Base-by-base conservation (phyloP, 2,329 filamentous ascomycete species). In the Arthrocladium fulminans region DNA sequence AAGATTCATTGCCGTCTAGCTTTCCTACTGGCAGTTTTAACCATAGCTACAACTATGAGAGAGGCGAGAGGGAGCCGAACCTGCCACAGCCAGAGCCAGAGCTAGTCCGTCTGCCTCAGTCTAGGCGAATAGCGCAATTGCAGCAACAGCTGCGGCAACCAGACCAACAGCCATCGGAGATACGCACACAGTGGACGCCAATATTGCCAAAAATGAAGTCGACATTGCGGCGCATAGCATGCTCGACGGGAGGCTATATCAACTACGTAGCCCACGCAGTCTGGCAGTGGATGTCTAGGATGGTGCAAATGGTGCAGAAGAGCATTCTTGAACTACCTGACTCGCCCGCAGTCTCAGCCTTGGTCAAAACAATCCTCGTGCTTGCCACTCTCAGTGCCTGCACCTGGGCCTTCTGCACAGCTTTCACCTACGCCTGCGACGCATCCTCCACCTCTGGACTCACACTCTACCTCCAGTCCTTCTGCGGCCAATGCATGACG, bases 41-140 rank as follows among this genome's bases (percentile, higher is more conserved):
- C 27, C 51, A 57, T 30, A 58, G 56, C 37, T 58, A 58, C 49
- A 58, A 57, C 38, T 58, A 57, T 29, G 56, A 58, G 47, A 37
- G 56, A 42, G 56, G 56, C 19, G 45, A 56, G 22, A 48, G 56
- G 25, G 48, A 38, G 41, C 56, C 56, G 3, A 52, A 53, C 20
- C 34, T 56, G 45, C 38, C 20, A 40, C 41, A 47, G 27, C 42
- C 15, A 50, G 43, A 32, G 30, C 25, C 23, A 24, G 19, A 34
- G 12, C 15, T 30, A 22, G 20, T 5, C 19, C 43, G 15, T n/a
- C 19, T 12, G 23, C 17, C 7, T 5, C 25, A 13, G 22, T 3
- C 23, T 4, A 19, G 23, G 7, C n/a, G n/a, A n/a, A n/a, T n/a
- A n/a, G n/a, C n/a, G n/a, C n/a, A n/a, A n/a, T n/a, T n/a, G n/a